A percentile compares a stretch with the other conserved stretches of the same genome.
These are phyloP conservation scores for Rosa multiflora DNA, from an alignment of 306 rosid species.

Conservation along the genomic window DNA sequence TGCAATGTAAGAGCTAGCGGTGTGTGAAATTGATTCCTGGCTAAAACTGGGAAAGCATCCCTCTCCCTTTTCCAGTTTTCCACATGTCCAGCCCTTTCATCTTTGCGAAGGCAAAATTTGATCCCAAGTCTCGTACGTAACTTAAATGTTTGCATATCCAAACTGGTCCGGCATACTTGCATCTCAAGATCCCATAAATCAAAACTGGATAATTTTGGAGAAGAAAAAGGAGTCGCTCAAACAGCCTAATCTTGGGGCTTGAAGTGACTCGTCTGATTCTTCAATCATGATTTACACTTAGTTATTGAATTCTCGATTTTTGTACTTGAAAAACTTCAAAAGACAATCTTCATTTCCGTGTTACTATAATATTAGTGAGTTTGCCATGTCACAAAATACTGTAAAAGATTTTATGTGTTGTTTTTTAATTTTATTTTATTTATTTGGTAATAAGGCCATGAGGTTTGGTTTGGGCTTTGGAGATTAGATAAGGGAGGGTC, in stretches of 20 bases:
- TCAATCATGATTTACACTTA: neutral
- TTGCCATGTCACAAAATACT: neutral
- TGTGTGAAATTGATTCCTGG: neutral
- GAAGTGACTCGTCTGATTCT: neutral
- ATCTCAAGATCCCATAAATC: neutral
- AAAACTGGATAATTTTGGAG: neutral
- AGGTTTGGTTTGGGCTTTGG: neutral
- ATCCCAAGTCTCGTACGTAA: neutral
- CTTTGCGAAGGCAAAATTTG: neutral
- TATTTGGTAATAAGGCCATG: neutral
- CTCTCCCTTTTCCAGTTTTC: neutral
- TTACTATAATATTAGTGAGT: neutral
- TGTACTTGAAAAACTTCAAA: neutral
- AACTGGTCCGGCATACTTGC: neutral
- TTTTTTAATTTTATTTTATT: neutral
- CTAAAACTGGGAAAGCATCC: neutral
- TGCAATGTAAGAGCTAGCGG: neutral
- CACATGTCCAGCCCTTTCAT: neutral
- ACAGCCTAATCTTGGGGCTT: neutral
- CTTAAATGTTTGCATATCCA: neutral
- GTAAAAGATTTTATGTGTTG: accelerated
- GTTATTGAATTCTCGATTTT: no score
- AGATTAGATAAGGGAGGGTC: neutral
- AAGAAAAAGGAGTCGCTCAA: neutral
- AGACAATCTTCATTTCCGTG: neutral